Conservation (phyloP, 169 alveolate genomes). For the Eimeria praecox region DNA sequence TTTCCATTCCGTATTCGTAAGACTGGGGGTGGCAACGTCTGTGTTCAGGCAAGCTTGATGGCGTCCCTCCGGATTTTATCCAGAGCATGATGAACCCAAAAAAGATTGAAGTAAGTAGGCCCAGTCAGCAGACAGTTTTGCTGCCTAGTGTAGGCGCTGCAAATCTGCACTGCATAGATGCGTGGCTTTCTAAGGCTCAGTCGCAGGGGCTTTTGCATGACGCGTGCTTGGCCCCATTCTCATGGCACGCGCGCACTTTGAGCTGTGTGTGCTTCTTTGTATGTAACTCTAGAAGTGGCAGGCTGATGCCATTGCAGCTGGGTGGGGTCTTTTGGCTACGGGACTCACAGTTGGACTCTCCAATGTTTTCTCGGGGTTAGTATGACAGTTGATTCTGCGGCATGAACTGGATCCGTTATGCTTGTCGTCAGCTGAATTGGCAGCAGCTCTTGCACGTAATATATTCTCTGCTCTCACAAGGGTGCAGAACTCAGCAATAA, state of each 20-base stretch:
- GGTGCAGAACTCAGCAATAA: neutral
- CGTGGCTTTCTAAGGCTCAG: neutral
- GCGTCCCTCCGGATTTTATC: slow-evolving; percentile 64
- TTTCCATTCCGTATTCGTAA: neutral
- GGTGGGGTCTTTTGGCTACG: slow-evolving; percentile 97
- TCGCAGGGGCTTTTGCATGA: neutral
- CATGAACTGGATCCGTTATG: neutral
- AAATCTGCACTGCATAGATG: neutral
- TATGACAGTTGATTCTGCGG: slow-evolving; percentile 27
- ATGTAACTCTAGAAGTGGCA: slow-evolving; percentile 85
- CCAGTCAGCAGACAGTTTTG: neutral
- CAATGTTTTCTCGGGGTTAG: slow-evolving; percentile 98
- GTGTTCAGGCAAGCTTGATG: slow-evolving; percentile 59
- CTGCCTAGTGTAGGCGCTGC: neutral
- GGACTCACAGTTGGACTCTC: slow-evolving; percentile 99
- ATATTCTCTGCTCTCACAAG: neutral
- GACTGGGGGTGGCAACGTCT: neutral
- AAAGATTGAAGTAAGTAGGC: slow-evolving; percentile 31
- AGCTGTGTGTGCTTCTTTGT: neutral
- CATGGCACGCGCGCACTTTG: neutral
- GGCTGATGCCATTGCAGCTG: slow-evolving; percentile 87
- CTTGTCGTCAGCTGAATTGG: neutral
- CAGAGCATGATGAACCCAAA: slow-evolving; percentile 53
- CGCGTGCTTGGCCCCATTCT: neutral
- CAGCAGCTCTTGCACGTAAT: neutral